A percentile compares a stretch with the other conserved stretches of the same genome.
Evolutionary conservation across 306 rosid species (phyloP).

Genomic region (Astragalus membranaceus): DNA sequence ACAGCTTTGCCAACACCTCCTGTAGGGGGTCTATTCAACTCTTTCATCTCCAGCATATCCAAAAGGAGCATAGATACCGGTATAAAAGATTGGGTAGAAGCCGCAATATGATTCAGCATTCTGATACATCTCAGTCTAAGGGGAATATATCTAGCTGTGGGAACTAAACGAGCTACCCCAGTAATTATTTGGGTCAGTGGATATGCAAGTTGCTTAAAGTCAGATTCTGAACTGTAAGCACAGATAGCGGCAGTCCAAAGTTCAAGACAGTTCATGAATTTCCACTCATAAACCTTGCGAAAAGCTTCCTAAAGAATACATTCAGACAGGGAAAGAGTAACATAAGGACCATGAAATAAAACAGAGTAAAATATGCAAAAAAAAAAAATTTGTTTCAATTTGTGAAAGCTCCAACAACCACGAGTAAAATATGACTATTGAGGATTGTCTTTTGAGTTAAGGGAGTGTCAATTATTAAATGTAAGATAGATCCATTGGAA

Average conservation of each 20-base stretch:
- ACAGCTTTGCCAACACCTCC: constrained; percentile 87
- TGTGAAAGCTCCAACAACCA: too few relatives aligned
- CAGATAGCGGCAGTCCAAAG: constrained; percentile 84
- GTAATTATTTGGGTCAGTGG: constrained; percentile 81
- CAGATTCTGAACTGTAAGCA: constrained; percentile 65
- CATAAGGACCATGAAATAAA: constrained; percentile 11
- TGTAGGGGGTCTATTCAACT: constrained; percentile 69
- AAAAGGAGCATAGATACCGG: constrained; percentile 86
- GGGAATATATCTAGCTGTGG: constrained; percentile 82
- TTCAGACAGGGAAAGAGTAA: constrained; percentile 1
- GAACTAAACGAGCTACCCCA: constrained; percentile 88
- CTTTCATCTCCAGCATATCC: constrained; percentile 97
- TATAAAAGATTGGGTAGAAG: constrained; percentile 56
- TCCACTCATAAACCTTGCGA: constrained; percentile 92
- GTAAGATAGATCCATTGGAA: not conserved
- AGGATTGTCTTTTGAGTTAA: not conserved
- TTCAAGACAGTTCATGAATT: constrained; percentile 86
- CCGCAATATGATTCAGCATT: constrained; percentile 76
- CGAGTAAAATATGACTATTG: too few relatives aligned
- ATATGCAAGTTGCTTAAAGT: constrained; percentile 82
- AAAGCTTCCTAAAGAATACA: constrained; percentile 74
- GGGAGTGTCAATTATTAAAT: not conserved
- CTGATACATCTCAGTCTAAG: constrained; percentile 76
- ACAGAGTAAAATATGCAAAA: not conserved
- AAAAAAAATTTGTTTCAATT: too few relatives aligned